phyloP scores from a whole-genome alignment of 2,329 filamentous ascomycete species.

The Hypoxylon sp. region DNA sequence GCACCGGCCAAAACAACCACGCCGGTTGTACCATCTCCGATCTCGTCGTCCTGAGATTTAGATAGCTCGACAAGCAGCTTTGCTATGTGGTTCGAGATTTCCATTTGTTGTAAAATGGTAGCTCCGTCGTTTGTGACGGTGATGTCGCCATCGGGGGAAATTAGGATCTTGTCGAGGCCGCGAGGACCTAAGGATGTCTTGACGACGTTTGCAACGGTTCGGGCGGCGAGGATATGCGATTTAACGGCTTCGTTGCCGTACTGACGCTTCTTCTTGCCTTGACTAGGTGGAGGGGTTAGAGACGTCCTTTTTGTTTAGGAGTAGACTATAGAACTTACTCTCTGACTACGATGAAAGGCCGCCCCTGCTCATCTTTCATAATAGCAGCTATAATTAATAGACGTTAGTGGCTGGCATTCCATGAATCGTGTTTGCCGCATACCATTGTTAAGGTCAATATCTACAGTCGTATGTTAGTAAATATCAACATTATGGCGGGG shows the following conservation, averaged over 20 bases:
- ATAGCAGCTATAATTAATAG: constrained; percentile 69
- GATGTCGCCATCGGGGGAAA: constrained; percentile 98
- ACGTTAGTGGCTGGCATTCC: constrained; percentile 36
- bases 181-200: constrained; percentile 96
- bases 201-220: constrained; percentile 96
- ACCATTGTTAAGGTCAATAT: constrained; percentile 89
- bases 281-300: constrained; percentile 67
- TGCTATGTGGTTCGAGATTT: constrained; percentile 97
- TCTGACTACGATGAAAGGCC: constrained; percentile 98
- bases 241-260: constrained; percentile 98
- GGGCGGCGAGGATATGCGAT: constrained; percentile 95
- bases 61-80: constrained; percentile 97
- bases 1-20: constrained; percentile 97
- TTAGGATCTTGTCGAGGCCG: constrained; percentile 98
- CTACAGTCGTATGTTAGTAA: constrained; percentile 62
- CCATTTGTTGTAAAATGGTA: constrained; percentile 98
- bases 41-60: constrained; percentile 98
- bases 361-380: constrained; percentile 96
- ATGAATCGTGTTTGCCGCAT: constrained; percentile 53
- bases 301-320: constrained; percentile 18
- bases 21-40: constrained; percentile 97
- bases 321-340: constrained; percentile 75
- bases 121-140: constrained; percentile 99
- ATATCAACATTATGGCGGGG: constrained; percentile 42
- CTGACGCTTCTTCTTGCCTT: constrained; percentile 97